These are phyloP conservation scores for Alisma plantagoaquatica DNA, from an alignment of 106 monocot genomes.

Conservation along the genomic window DNA sequence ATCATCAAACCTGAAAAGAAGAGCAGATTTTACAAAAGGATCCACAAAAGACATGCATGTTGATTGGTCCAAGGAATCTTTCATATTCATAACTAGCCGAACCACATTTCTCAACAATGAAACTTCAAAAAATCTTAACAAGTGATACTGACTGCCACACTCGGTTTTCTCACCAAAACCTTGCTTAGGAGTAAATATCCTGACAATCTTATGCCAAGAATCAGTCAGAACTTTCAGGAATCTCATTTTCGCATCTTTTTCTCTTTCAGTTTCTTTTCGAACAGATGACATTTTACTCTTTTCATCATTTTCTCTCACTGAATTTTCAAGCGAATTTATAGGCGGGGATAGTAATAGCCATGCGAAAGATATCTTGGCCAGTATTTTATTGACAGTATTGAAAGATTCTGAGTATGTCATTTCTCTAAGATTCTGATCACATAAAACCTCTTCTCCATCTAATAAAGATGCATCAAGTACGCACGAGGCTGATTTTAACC, in stretches of 20 bases:
- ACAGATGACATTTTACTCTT: slow-evolving; percentile 2
- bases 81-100: slow-evolving; percentile 31
- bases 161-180: slow-evolving; percentile 3
- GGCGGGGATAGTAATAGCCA: slow-evolving; percentile 52
- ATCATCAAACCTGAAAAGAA: slow-evolving; percentile 77
- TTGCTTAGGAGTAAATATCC: slow-evolving; percentile 20
- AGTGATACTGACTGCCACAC: slow-evolving; percentile 9
- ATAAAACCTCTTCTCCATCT: slow-evolving; percentile 37
- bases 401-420: slow-evolving; percentile 34
- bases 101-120: slow-evolving; percentile 58
- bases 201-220: slow-evolving; percentile 40
- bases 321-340: slow-evolving; percentile 7
- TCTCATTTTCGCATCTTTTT: slow-evolving; percentile 35
- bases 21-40: slow-evolving; percentile 57
- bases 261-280: slow-evolving; percentile 25
- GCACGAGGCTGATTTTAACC: slow-evolving; percentile 40
- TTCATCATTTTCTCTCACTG: slow-evolving; percentile 7
- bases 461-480: slow-evolving; percentile 22
- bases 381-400: slow-evolving; percentile 35
- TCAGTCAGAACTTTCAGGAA: slow-evolving; percentile 51
- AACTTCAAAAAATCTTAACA: slow-evolving; percentile 49
- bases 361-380: slow-evolving; percentile 59
- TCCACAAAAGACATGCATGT: slow-evolving; percentile 42
- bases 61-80: slow-evolving; percentile 17
- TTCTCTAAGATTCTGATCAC: slow-evolving; percentile 13